A percentile compares a stretch with the other conserved stretches of the same genome.
Evolutionary conservation across 1,139 yeast species (phyloP).

Genomic region (Debaryomyces udenii): DNA sequence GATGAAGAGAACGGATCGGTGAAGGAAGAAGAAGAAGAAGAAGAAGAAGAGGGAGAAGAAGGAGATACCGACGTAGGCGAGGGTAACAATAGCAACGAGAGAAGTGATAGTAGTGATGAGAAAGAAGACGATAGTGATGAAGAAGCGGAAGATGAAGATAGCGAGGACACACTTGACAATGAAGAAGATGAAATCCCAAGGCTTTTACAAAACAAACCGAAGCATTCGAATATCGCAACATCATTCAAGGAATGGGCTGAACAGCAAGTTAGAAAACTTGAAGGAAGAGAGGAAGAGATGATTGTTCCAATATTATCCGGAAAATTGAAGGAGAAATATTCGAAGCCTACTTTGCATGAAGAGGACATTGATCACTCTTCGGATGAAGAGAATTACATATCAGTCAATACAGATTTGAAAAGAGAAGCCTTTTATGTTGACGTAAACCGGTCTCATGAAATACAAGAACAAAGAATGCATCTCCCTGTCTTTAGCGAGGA

Average conservation of each 20-base stretch:
- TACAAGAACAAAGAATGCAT: conserved; percentile 67
- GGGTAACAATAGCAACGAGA: conserved; percentile 16
- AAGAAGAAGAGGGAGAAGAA: conserved; percentile 20
- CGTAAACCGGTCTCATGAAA: conserved; percentile 63
- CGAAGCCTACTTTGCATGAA: conserved; percentile 48
- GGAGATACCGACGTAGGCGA: conserved; percentile 16
- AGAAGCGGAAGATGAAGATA: conserved; percentile 44
- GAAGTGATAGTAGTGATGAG: conserved; percentile 17
- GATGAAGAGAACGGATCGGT: conserved; percentile 16
- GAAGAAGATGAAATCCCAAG: conserved; percentile 32
- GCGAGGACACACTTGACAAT: conserved; percentile 31
- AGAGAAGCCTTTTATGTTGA: conserved; percentile 72
- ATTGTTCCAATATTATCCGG: conserved; percentile 55
- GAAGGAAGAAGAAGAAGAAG: conserved; percentile 26
- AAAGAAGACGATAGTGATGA: conserved; percentile 14
- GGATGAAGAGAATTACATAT: conserved; percentile 57
- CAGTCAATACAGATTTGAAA: conserved; percentile 53
- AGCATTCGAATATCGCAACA: conserved; percentile 45
- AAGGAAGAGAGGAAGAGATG: conserved; percentile 55
- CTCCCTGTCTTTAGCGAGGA: conserved; percentile 93
- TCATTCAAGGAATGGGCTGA: conserved; percentile 67
- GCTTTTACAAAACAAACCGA: conserved; percentile 42
- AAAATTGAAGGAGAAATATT: conserved; percentile 47
- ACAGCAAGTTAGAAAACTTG: conserved; percentile 55
- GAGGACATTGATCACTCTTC: conserved; percentile 69